Base-by-base conservation (phyloP, 768 basidiomycete species). In the Suillus weaverae region DNA sequence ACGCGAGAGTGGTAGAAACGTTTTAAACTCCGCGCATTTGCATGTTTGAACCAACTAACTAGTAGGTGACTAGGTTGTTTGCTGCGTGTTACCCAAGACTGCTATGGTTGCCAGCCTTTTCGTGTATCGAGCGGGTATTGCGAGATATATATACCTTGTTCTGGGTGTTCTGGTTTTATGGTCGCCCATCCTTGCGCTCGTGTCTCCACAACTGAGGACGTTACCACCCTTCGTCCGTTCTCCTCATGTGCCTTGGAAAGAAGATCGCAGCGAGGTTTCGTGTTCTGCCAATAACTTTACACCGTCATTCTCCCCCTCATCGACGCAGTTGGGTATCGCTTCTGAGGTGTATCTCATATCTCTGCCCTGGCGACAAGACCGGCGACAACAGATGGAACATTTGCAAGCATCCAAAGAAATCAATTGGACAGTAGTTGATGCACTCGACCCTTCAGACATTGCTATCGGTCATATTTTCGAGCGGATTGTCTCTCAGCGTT, bases 351-450 rank as follows among this genome's bases (percentile, higher is more conserved):
- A 84, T 67, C 84, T 91, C 1, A 70, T 92, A 48, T 88, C 88
- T 32, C 85, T 91, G 35, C 82, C 84, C 10, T 75, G 71, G 33
- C 83, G 90, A 36, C 69, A 69, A 20, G 89, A 89, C 66, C 79
- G 90, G 32, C 83, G 84, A 16, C 66, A 71, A 22, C 78, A 85
- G 55, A 90, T 91, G 88, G 85, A 88, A 60, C 68, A 65, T 20
- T 69, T 92, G 30, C 81, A 85, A 30, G 71, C 69, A 13, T 70
- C 71, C 9, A 81, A 89, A 22, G 77, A 72, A 26, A 71, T 89
- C 13, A 69, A 76, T 11, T 90, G 87, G 86, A 81, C 79, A 4
- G 84, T 87, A 68, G 66, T 84, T 22, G 79, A 85, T 53, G 89
- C 87, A 9, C 70, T 80, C 3, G 76, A 81, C 20, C 70, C 80